Conservation (phyloP, 805 yeast species). For the Scheffersomyces amazonensis region DNA sequence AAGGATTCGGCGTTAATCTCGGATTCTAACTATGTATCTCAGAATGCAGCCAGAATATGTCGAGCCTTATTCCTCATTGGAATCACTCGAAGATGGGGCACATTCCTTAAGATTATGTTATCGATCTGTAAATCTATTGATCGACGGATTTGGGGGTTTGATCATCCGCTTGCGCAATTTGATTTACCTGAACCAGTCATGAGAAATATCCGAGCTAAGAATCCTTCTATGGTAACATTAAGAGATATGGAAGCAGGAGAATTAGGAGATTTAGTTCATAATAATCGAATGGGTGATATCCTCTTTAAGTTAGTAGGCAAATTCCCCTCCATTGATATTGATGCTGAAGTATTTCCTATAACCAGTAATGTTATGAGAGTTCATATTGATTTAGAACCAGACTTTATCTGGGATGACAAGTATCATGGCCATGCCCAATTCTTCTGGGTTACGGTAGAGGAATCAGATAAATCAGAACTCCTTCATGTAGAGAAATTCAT, state of each 20-base stretch:
- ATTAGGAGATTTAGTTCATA: constrained; percentile 87
- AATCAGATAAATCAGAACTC: constrained; percentile 67
- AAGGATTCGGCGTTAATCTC: constrained; percentile 80
- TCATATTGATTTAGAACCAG: constrained; percentile 66
- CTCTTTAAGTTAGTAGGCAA: constrained; percentile 59
- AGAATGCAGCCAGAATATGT: constrained; percentile 89
- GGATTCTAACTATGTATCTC: constrained; percentile 92
- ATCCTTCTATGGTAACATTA: constrained; percentile 66
- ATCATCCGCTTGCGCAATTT: constrained; percentile 88
- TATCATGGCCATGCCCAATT: constrained; percentile 81
- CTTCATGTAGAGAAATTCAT: constrained; percentile 82
- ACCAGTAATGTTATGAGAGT: constrained; percentile 84
- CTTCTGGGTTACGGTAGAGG: constrained; percentile 93
- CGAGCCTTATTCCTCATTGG: constrained; percentile 88
- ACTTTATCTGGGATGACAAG: constrained; percentile 81
- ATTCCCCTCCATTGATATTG: constrained; percentile 74
- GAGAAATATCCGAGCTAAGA: constrained; percentile 58
- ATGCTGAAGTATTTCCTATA: constrained; percentile 84
- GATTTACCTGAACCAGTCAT: constrained; percentile 68
- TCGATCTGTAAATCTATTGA: constrained; percentile 86
- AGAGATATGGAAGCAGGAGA: constrained; percentile 74
- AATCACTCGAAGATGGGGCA: constrained; percentile 88
- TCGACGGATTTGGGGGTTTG: constrained; percentile 80
- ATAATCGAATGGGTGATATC: constrained; percentile 65
- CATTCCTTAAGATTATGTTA: constrained; percentile 67